Percentiles rank a stretch among this genome's conserved stretches.
These are phyloP conservation scores for Dendrostoma leiphaemia DNA, from an alignment of 2,329 filamentous ascomycete genomes.

Conservation along the genomic window DNA sequence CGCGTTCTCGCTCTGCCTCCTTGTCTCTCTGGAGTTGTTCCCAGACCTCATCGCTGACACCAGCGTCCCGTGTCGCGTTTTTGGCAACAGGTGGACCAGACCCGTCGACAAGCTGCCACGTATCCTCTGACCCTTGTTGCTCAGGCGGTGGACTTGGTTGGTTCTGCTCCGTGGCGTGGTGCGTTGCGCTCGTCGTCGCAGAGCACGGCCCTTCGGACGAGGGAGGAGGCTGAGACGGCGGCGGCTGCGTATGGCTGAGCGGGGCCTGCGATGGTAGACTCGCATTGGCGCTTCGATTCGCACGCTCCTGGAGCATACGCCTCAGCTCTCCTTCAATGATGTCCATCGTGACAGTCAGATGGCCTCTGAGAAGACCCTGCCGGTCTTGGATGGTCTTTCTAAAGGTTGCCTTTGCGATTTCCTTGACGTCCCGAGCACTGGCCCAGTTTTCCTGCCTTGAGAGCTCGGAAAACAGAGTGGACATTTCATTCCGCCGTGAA, in stretches of 20 bases:
- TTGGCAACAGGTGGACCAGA: neutral
- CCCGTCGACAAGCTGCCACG: neutral
- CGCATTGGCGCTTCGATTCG: slow-evolving; percentile 13
- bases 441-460: slow-evolving; percentile 52
- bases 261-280: neutral
- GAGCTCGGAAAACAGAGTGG: slow-evolving; percentile 38
- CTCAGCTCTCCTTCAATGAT: slow-evolving; percentile 19
- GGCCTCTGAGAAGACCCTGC: slow-evolving; percentile 16
- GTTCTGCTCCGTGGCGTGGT: neutral
- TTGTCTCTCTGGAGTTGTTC: slow-evolving; percentile 54
- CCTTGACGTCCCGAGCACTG: slow-evolving; percentile 61
- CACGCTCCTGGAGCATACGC: slow-evolving; percentile 23
- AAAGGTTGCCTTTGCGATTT: slow-evolving; percentile 51
- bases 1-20: slow-evolving; percentile 33
- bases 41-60: slow-evolving; percentile 62
- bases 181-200: neutral
- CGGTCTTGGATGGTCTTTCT: slow-evolving; percentile 33
- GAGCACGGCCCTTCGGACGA: neutral
- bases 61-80: slow-evolving; percentile 46
- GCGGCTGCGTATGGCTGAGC: neutral
- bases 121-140: neutral
- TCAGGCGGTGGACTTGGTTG: neutral
- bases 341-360: slow-evolving; percentile 13
- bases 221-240: neutral
- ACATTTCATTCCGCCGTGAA: slow-evolving; percentile 26